These are phyloP conservation scores for Fusarium sororula DNA, from an alignment of 2,329 filamentous ascomycete species.

Conservation along the genomic window DNA sequence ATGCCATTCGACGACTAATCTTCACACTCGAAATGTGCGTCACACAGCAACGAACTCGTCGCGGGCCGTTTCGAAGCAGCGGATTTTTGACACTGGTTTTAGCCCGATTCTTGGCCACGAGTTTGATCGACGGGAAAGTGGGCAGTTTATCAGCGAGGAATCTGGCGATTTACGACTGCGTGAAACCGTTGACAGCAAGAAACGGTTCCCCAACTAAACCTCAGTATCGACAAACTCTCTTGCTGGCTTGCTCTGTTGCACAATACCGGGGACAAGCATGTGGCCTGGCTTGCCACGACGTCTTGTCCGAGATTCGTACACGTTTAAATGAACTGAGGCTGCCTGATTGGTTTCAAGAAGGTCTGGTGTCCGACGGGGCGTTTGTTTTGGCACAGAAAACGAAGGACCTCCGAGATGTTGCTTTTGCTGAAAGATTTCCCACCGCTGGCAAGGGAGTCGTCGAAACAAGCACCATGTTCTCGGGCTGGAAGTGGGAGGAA, in stretches of 20 bases:
- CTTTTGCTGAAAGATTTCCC: constrained; percentile 60
- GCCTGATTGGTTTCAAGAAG: constrained; percentile 45
- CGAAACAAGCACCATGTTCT: constrained; percentile 41
- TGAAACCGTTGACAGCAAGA: constrained; percentile 26
- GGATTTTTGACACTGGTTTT: constrained; percentile 40
- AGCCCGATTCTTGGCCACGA: constrained; percentile 42
- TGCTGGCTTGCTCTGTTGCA: constrained; percentile 57
- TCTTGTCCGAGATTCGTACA: constrained; percentile 53
- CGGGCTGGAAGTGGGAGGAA: constrained; percentile 53
- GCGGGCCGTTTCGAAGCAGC: constrained; percentile 9
- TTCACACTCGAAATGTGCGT: constrained; percentile 41
- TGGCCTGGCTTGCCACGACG: constrained; percentile 48
- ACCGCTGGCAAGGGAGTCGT: constrained; percentile 8
- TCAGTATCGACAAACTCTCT: constrained; percentile 45
- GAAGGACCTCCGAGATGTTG: constrained; percentile 62
- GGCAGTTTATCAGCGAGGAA: constrained; percentile 22
- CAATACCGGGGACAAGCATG: constrained; percentile 57
- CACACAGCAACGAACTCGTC: constrained; percentile 18
- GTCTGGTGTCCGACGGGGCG: constrained; percentile 57
- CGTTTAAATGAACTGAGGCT: constrained; percentile 50
- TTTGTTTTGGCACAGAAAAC: constrained; percentile 63
- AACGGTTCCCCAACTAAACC: constrained; percentile 18
- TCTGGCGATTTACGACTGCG: constrained; percentile 35
- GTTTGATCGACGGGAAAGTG: constrained; percentile 25
- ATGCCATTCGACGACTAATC: constrained; percentile 37